A percentile compares a stretch with the other conserved stretches of the same genome.
Conservation (phyloP, 164 flowering plant species). For the grape (Vitis vinifera) region ASM3070453v1 NC_081816.1:7121001-7121500, state of each 20-base stretch:
- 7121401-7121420: not conserved
- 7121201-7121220: not conserved
- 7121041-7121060: too few species aligned
- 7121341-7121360: constrained; percentile 93
- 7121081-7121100: constrained; percentile 74
- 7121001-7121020: too few species aligned
- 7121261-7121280: not conserved
- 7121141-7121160: constrained; percentile 74
- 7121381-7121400: constrained; percentile 9
- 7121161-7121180: constrained; percentile 59
- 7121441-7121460: not conserved
- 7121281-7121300: not conserved
- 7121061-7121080: too few species aligned
- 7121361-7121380: constrained; percentile 9
- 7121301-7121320: constrained; percentile 74
- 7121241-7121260: not conserved
- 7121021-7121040: too few species aligned
- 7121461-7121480: constrained; percentile 72
- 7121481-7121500: constrained; percentile 84
- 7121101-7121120: constrained; percentile 90
- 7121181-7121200: constrained; percentile 5
- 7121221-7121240: not conserved
- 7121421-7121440: not conserved
- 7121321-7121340: constrained; percentile 99
- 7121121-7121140: constrained; percentile 86